phyloP scores from a whole-genome alignment of 331 rosid genomes.

The Rosa hybrid region DNA sequence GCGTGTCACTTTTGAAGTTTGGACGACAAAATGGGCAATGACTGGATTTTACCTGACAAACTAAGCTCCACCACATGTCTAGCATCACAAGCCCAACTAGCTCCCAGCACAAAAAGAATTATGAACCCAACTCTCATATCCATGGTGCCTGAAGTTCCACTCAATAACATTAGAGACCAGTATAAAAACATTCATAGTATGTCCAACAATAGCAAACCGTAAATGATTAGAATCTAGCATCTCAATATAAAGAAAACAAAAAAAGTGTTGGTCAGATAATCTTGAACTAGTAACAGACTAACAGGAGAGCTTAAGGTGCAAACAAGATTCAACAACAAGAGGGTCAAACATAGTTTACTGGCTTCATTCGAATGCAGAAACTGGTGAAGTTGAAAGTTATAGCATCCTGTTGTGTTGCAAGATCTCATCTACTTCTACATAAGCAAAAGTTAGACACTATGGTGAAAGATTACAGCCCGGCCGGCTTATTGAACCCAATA shows the following conservation, averaged over 20 bases:
- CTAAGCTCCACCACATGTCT: conserved; percentile 42
- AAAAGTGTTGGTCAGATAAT: not conserved
- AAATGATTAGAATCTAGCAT: not conserved
- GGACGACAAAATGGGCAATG: not conserved
- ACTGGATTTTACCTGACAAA: conserved; percentile 22
- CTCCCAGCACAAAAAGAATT: conserved; percentile 51
- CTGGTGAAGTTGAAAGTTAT: not conserved
- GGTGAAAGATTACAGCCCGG: not conserved
- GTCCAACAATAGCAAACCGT: not conserved
- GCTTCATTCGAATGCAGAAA: not conserved
- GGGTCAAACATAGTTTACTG: not conserved
- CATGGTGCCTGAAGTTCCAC: conserved; percentile 57
- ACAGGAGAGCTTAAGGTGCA: not conserved
- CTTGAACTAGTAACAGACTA: not conserved
- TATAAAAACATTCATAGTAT: not conserved
- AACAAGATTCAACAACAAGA: conserved; percentile 1
- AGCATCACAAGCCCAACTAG: conserved; percentile 64
- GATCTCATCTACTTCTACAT: not conserved
- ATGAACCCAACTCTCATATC: conserved; percentile 54
- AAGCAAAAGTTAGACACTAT: not conserved
- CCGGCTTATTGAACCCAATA: not conserved
- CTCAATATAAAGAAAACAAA: not conserved
- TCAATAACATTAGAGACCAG: not conserved
- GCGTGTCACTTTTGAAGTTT: not conserved
- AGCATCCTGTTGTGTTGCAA: not conserved